Percentiles rank a stretch among this genome's conserved stretches.
phyloP scores from a whole-genome alignment of 148 eudicot species.

The Chenopodium album region DNA sequence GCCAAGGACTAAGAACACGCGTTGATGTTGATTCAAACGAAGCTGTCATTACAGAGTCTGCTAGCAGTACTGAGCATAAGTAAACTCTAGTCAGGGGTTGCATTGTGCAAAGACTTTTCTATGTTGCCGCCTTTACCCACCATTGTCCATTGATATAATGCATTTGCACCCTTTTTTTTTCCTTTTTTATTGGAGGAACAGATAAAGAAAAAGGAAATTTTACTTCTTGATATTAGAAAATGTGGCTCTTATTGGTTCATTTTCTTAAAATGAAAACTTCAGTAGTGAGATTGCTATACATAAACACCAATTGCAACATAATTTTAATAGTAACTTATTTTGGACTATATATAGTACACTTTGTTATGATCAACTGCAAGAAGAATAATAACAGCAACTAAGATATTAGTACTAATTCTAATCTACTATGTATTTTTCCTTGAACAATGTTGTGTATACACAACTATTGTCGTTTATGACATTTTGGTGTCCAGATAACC shows the following conservation, averaged over 20 bases:
- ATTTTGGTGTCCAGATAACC: not conserved
- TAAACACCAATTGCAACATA: not conserved
- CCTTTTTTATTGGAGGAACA: not conserved
- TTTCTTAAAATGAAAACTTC: too few relatives aligned
- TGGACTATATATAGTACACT: not conserved
- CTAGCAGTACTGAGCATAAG: constrained; percentile 26
- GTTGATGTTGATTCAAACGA: constrained; percentile 7
- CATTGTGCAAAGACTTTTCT: not conserved
- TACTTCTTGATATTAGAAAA: not conserved
- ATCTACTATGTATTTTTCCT: too few relatives aligned
- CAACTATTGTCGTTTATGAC: not conserved
- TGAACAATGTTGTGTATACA: not conserved
- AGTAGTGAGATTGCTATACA: not conserved
- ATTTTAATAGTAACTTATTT: not conserved
- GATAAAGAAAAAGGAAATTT: not conserved
- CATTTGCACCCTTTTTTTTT: not conserved
- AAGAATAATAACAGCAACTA: not conserved
- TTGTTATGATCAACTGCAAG: not conserved
- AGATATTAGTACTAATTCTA: too few relatives aligned
- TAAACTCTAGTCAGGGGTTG: not conserved
- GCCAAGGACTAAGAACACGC: constrained; percentile 10
- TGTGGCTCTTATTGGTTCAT: too few relatives aligned
- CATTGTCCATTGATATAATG: not conserved
- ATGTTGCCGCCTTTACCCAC: not conserved
- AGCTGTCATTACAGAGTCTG: constrained; percentile 22